phyloP scores from a whole-genome alignment of 2,329 filamentous ascomycete species.

The Claviceps sp. region DNA sequence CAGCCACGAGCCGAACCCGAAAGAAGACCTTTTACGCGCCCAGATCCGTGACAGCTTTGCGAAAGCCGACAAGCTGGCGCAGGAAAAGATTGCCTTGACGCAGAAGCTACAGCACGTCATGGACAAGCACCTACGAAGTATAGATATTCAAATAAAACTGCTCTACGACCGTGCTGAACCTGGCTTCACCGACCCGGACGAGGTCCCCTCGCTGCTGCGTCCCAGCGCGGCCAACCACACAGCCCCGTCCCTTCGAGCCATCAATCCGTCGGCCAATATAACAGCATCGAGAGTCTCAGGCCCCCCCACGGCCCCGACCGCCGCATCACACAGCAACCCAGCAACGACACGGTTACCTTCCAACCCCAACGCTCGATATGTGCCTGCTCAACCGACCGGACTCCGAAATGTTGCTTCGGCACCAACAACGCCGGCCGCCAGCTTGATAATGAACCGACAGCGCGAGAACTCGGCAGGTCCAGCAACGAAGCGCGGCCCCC shows the following conservation, averaged over 20 bases:
- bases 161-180: conserved; percentile 48
- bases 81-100: conserved; percentile 60
- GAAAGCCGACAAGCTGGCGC: conserved; percentile 55
- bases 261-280: conserved; percentile 28
- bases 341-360: conserved; percentile 28
- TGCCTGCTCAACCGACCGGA: conserved; percentile 30
- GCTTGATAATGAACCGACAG: conserved; percentile 44
- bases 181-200: conserved; percentile 48
- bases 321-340: conserved; percentile 25
- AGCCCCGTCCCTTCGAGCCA: conserved; percentile 25
- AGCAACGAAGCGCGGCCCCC: conserved; percentile 39
- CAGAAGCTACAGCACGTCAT: conserved; percentile 47
- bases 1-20: conserved; percentile 59
- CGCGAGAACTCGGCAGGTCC: conserved; percentile 47
- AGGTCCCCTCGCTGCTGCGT: conserved; percentile 49
- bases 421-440: conserved; percentile 46
- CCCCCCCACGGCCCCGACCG: conserved; percentile 14
- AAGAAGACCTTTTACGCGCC: conserved; percentile 55
- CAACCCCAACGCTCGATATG: conserved; percentile 33
- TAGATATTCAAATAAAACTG: conserved; percentile 49
- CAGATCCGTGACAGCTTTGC: conserved; percentile 55
- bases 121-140: conserved; percentile 50
- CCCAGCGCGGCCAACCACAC: conserved; percentile 40
- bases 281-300: conserved; percentile 9
- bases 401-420: conserved; percentile 37